Base-by-base conservation (phyloP, 768 basidiomycete species). In the Collybiopsis luxurians region DNA sequence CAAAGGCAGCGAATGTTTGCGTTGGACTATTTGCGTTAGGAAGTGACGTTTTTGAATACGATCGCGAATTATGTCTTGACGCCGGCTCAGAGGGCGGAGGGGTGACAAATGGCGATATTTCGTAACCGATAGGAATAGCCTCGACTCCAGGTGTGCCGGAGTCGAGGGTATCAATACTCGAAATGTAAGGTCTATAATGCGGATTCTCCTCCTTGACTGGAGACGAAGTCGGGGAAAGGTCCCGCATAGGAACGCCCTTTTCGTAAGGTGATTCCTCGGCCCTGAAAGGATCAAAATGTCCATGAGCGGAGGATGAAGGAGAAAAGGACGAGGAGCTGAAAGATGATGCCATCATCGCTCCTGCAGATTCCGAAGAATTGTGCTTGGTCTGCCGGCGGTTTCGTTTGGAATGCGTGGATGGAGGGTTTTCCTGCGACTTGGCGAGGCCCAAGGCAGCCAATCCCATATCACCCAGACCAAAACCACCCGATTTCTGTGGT, bases 401-500 rank as follows among this genome's bases (percentile, higher is more conserved):
- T 24, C 43, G 39, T 30, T 54, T 42, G 2, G 53, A 26, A 34
- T 23, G 43, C 26, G 42, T 38, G 28, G 53, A 54, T 6, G 53
- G 53, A 13, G 53, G 24, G 34, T 24, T 30, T 9, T 54, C 21
- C 28, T 42, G 39, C 21, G 53, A 31, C 36, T 54, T 54, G 13
- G 53, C 40, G 6, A 54, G 31, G 27, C 53, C 53, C 3, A 54
- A 12, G 36, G 53, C 53, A 44, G 53, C 53, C n/a, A 53, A 42
- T 42, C 51, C 51, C 38, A 53, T 53, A 42, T 42, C 51, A 38
- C 51, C 51, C 23, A 54, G 21, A 30, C 53, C 27, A 30, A 54
- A 54, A 19, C 39, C 43, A 23, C 30, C 21, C 15, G 53, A 44
- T 54, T 45, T 42, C 15, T 43, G 53, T 12, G 53, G 31, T 24